These are phyloP conservation scores for Plenodomus lindquistii DNA, from an alignment of 2,329 filamentous ascomycete species.

Conservation along the genomic window DNA sequence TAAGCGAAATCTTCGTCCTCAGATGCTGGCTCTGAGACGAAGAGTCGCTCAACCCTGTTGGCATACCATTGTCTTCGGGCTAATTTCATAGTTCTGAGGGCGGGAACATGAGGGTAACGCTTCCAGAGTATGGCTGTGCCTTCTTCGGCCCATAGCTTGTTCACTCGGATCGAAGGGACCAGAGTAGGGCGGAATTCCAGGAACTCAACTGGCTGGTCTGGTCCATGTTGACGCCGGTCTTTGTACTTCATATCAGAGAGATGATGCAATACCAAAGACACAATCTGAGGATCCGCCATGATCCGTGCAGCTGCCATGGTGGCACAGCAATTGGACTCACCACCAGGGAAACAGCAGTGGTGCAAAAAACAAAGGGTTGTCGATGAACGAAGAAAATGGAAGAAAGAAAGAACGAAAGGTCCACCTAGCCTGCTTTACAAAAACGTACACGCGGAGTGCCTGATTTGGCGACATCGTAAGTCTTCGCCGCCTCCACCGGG, in stretches of 20 bases:
- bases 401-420: slow-evolving; percentile 4
- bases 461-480: slow-evolving; percentile 13
- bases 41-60: slow-evolving; percentile 34
- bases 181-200: slow-evolving; percentile 41
- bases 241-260: slow-evolving; percentile 39
- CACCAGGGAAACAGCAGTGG: slow-evolving; percentile 1
- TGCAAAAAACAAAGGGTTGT: background rate
- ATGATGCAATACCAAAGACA: slow-evolving; percentile 30
- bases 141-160: slow-evolving; percentile 39
- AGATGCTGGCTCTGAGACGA: slow-evolving; percentile 22
- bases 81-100: slow-evolving; percentile 24
- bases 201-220: slow-evolving; percentile 38
- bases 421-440: slow-evolving; percentile 1
- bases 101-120: slow-evolving; percentile 34
- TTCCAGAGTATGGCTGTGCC: slow-evolving; percentile 39
- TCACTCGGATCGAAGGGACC: slow-evolving; percentile 36
- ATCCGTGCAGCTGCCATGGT: slow-evolving; percentile 29
- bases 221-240: slow-evolving; percentile 34
- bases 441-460: slow-evolving; percentile 9
- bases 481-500: slow-evolving; percentile 13
- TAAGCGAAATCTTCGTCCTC: slow-evolving; percentile 22
- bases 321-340: slow-evolving; percentile 6
- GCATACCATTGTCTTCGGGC: slow-evolving; percentile 36
- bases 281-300: slow-evolving; percentile 28
- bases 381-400: background rate